These are phyloP conservation scores for Saccharomycopsis phalli DNA, from an alignment of 1,139 yeast genomes.

Conservation along the genomic window DNA sequence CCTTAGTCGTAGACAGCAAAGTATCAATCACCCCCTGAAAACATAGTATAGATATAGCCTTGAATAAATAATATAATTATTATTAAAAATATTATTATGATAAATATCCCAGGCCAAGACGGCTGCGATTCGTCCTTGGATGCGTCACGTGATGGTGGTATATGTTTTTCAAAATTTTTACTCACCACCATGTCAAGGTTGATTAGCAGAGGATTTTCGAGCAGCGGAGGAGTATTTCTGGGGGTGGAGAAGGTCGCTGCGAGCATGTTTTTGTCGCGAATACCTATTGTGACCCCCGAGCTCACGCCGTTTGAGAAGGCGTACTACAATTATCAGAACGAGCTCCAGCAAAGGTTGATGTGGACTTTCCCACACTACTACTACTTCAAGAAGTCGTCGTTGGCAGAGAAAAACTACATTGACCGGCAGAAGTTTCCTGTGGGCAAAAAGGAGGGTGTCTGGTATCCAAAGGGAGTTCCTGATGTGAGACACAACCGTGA, in stretches of 20 bases:
- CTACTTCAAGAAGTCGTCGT: conserved; percentile 83
- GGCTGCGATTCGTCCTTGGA: too few relatives aligned
- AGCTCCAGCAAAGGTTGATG: conserved; percentile 83
- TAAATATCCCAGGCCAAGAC: too few relatives aligned
- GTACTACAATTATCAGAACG: conserved; percentile 77
- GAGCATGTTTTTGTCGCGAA: conserved; percentile 45
- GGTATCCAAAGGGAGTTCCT: conserved; percentile 77
- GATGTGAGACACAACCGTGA: conserved; percentile 85
- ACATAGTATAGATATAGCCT: too few relatives aligned
- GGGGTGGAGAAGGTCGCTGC: conserved; percentile 4
- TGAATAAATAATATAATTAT: too few relatives aligned
- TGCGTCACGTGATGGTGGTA: too few relatives aligned
- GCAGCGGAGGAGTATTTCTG: background rate
- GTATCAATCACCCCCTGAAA: too few relatives aligned
- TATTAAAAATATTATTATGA: too few relatives aligned
- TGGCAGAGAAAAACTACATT: conserved; percentile 74
- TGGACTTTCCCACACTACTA: conserved; percentile 96
- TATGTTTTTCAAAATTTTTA: too few relatives aligned
- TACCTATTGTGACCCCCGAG: conserved; percentile 78
- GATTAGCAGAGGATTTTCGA: conserved; percentile 1
- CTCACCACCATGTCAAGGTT: too few relatives aligned
- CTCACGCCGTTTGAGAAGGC: conserved; percentile 62
- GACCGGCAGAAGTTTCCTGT: conserved; percentile 73
- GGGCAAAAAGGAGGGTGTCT: conserved; percentile 62
- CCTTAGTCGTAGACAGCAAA: too few relatives aligned